A percentile compares a stretch with the other conserved stretches of the same genome.
Conservation (phyloP, 2,329 filamentous ascomycete species). For the Neocatenulostroma microsporum region DNA sequence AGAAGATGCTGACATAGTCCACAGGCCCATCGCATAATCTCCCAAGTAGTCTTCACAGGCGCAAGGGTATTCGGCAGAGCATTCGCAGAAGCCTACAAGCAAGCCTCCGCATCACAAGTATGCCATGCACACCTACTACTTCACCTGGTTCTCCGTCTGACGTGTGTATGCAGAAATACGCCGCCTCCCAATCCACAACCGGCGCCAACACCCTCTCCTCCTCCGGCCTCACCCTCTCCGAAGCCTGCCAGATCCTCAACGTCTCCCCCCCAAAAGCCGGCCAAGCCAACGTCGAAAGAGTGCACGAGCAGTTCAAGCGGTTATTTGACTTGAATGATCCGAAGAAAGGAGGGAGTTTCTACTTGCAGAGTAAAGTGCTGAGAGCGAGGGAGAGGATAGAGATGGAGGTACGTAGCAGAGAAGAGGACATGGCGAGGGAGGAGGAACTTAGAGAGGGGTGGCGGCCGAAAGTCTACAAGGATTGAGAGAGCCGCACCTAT, state of each 20-base stretch:
- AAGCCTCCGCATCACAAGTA: slow-evolving; percentile 67
- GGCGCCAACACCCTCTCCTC: slow-evolving; percentile 50
- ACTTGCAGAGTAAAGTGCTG: slow-evolving; percentile 93
- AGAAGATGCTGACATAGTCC: no score
- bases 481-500: no score
- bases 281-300: slow-evolving; percentile 67
- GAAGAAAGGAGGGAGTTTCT: slow-evolving; percentile 93
- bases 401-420: slow-evolving; percentile 66
- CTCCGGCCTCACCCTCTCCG: slow-evolving; percentile 80
- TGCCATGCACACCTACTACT: not conserved
- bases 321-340: slow-evolving; percentile 93
- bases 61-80: slow-evolving; percentile 86
- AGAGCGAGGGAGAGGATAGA: slow-evolving; percentile 88
- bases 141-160: not conserved
- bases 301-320: slow-evolving; percentile 83
- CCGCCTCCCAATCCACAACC: slow-evolving; percentile 19
- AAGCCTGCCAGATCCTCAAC: slow-evolving; percentile 95
- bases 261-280: slow-evolving; percentile 79
- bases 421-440: slow-evolving; percentile 64
- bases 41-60: slow-evolving; percentile 85
- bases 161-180: slow-evolving; percentile 24
- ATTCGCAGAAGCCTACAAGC: slow-evolving; percentile 89
- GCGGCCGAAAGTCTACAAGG: slow-evolving; percentile 93
- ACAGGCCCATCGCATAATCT: slow-evolving; percentile 87
- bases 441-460: slow-evolving; percentile 76